These are phyloP conservation scores for Hypericum androsaemum DNA, from an alignment of 345 rosid species.

Conservation along the genomic window DNA sequence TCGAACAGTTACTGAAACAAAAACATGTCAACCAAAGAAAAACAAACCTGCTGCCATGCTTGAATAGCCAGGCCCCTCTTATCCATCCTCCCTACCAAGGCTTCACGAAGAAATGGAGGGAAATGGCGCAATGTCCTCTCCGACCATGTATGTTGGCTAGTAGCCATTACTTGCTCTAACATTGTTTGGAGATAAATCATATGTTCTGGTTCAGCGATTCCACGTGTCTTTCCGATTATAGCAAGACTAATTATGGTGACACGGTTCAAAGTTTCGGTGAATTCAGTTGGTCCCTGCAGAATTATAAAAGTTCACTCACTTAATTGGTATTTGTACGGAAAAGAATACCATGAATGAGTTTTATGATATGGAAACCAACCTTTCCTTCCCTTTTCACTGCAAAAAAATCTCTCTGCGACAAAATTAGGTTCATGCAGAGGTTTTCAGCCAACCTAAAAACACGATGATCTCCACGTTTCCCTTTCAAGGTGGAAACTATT, in stretches of 20 bases:
- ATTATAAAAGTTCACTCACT: constrained; percentile 10
- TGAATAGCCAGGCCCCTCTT: constrained; percentile 62
- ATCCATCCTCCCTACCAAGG: constrained; percentile 54
- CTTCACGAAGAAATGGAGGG: constrained; percentile 72
- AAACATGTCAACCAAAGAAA: constrained; percentile 1
- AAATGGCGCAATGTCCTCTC: constrained; percentile 76
- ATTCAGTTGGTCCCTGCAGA: constrained; percentile 91
- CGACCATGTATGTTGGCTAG: constrained; percentile 95
- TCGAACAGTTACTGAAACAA: too few relatives aligned
- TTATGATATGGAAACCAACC: constrained; percentile 28
- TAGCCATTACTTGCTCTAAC: constrained; percentile 82
- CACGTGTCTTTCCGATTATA: constrained; percentile 88
- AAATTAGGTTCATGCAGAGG: constrained; percentile 83
- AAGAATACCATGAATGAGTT: constrained; percentile 12
- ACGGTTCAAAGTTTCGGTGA: constrained; percentile 94
- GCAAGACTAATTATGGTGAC: constrained; percentile 81
- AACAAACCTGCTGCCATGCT: constrained; percentile 73
- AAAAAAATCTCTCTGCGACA: constrained; percentile 87
- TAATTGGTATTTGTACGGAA: constrained; percentile 12
- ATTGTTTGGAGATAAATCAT: constrained; percentile 72
- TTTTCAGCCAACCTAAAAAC: constrained; percentile 88
- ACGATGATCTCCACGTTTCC: constrained; percentile 95
- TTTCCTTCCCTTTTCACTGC: constrained; percentile 87
- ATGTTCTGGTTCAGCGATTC: constrained; percentile 97
- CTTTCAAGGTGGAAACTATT: constrained; percentile 84